Evolutionary conservation across 2,329 filamentous ascomycete genomes (phyloP), one percentile per base, ranked within the genome.

Genomic region (Alternaria triticimaculans): DNA sequence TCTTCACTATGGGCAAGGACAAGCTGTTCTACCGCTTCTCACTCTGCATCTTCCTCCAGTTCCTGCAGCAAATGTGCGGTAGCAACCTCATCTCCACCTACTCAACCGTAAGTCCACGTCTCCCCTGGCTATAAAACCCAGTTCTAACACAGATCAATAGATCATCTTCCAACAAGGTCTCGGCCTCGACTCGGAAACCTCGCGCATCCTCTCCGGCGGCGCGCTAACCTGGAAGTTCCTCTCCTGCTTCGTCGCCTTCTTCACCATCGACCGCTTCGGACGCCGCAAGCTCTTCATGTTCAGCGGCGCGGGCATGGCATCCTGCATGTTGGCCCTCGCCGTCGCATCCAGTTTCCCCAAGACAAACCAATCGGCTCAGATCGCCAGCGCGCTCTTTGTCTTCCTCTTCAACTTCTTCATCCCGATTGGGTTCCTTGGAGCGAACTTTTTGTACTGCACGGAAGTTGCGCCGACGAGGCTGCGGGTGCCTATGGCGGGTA

Each of bases 261-360:
- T 92, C 73, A 92, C 89, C 0, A 82, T 92, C 2, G 90, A 92
- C 71, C 85, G 87, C 0, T 91, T 92, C 61, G 90, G 90, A 8
- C 86, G 90, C 14, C 85, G 90, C 30, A 81, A 80, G 55, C 79
- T 86, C 21, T 86, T 87, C 80, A 86, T 87, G 60, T 76, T 86
- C 70, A 83, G 81, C 45, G 86, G 84, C 12, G 67, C 72, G 0
- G 85, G 86, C 43, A 88, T 88, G 86, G 80, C 82, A 3, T 68
- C 78, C 20, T 88, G 85, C 75, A 88, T 88, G 86, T 67, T 84
- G 6, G 81, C 83, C 4, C 79, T 89, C 10, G 84, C 86, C 4
- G 80, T 87, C 33, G 81, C 84, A 6, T 87, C 84, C 4, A 86
- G 82, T 20, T 84, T 83, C 70, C 80, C 83, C 12, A 78, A 75